Evolutionary conservation across 768 basidiomycete genomes (phyloP).

Genomic region (Clathrus columnatus): DNA sequence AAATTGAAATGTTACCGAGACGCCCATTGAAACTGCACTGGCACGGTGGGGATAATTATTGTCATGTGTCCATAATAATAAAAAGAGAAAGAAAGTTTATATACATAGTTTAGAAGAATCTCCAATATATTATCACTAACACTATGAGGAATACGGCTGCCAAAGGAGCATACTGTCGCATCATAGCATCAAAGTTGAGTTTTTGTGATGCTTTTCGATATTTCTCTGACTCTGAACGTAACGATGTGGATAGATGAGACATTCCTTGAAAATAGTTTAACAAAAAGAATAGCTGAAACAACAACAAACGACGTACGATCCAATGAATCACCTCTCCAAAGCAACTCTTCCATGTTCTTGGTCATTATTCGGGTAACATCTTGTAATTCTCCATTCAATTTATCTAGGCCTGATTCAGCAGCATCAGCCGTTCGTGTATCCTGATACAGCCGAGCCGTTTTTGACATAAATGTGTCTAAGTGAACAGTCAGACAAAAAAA

Average conservation of each 20-base stretch:
- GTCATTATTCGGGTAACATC: slow-evolving; percentile 99
- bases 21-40: background rate
- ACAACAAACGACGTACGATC: slow-evolving; percentile 55
- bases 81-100: slow-evolving; percentile 1
- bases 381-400: slow-evolving; percentile 90
- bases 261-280: slow-evolving; percentile 50
- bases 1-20: background rate
- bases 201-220: slow-evolving; percentile 93
- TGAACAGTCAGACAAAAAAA: background rate
- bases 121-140: slow-evolving; percentile 71
- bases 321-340: slow-evolving; percentile 96
- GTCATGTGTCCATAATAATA: too few relatives aligned
- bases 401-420: slow-evolving; percentile 65
- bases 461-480: slow-evolving; percentile 96
- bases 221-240: slow-evolving; percentile 94
- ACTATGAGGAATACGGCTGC: slow-evolving; percentile 74
- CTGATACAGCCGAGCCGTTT: slow-evolving; percentile 89
- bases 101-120: slow-evolving; percentile 43
- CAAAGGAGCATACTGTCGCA: slow-evolving; percentile 92
- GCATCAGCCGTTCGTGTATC: slow-evolving; percentile 84
- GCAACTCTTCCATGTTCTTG: slow-evolving; percentile 98
- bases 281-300: background rate
- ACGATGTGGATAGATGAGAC: slow-evolving; percentile 91
- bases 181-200: slow-evolving; percentile 87
- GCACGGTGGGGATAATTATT: too few relatives aligned